Evolutionary conservation across 1,284 basidiomycete genomes (phyloP).

Genomic region (Singerocomus inundabilis): DNA sequence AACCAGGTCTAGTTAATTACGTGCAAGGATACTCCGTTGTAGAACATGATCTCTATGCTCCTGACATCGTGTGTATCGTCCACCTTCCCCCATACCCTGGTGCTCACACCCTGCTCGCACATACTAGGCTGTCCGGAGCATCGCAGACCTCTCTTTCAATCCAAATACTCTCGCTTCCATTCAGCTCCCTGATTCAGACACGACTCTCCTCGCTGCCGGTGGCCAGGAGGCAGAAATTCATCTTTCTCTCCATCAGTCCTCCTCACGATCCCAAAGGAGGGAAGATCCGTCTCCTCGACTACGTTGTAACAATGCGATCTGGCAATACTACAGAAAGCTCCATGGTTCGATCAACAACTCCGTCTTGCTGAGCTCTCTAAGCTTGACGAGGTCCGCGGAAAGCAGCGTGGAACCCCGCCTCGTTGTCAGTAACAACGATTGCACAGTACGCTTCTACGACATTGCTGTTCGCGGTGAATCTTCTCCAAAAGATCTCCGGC

Average conservation of each 20-base stretch:
- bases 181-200: constrained; percentile 48
- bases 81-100: constrained; percentile 9
- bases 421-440: constrained; percentile 82
- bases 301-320: constrained; percentile 38
- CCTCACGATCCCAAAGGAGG: constrained; percentile 26
- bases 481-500: constrained; percentile 43
- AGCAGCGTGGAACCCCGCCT: constrained; percentile 69
- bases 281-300: constrained; percentile 12
- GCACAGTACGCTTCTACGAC: constrained; percentile 73
- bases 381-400: constrained; percentile 53
- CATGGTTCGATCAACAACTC: constrained; percentile 82
- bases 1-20: constrained; percentile 68
- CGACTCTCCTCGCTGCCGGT: constrained; percentile 75
- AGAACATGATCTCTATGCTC: constrained; percentile 60
- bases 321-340: constrained; percentile 58
- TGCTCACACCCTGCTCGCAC: constrained; percentile 12
- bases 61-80: constrained; percentile 46
- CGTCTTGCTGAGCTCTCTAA: constrained; percentile 65
- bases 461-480: constrained; percentile 50
- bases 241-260: constrained; percentile 51
- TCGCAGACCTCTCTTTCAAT: constrained; percentile 57
- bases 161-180: constrained; percentile 72
- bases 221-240: constrained; percentile 82
- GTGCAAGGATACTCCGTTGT: constrained; percentile 55
- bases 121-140: constrained; percentile 45